Evolutionary conservation across 2,329 filamentous ascomycete species (phyloP), one percentile per base, ranked within the genome.

Genomic region (Fusarium sulawesiense): DNA sequence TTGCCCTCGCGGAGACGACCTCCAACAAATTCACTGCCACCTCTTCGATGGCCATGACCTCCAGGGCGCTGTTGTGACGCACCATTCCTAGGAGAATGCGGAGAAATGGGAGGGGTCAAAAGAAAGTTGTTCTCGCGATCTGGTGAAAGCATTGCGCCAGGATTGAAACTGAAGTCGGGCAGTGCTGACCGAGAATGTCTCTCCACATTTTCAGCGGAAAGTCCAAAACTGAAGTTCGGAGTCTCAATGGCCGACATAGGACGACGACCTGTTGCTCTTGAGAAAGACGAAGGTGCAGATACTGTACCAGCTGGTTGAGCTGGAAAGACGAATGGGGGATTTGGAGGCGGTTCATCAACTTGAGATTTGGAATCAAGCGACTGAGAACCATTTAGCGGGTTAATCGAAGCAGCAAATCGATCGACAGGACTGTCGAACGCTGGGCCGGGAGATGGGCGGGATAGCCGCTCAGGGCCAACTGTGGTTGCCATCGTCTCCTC

Each of bases 21-120:
- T 40, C 93, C 93, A 48, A 97, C 92, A 75, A 97, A 94, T 78
- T 97, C 94, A 77, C 94, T 97, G 29, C 90, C 92, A 56, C 92
- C 92, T 75, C 94, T 88, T 74, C 91, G 87, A 78, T 97, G 94
- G 30, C 91, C 90, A 76, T 94, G 92, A 23, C 90, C 89, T 32
- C 82, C 81, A 25, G 86, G 82, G 64, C 88, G 85, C 21, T 86
- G 83, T 20, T 89, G 85, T 9, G 87, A 86, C n/a, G 89, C 86
- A 20, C 82, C 78, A 3, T 82, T 77, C 40, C 81, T 80, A 4
- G 83, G 81, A 6, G 87, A 86, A 18, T 81, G 80, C 14, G 88
- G 86, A n/a, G 87, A 86, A 18, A 85, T 79, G 0, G 87, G 85
- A 16, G 88, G 87, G 54, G 84, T 87, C 23, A 88, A 76, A n/a